Evolutionary conservation across 305 asterid species (phyloP), one percentile per base, ranked within the genome.

Genomic region (Striga hermonthica): DNA sequence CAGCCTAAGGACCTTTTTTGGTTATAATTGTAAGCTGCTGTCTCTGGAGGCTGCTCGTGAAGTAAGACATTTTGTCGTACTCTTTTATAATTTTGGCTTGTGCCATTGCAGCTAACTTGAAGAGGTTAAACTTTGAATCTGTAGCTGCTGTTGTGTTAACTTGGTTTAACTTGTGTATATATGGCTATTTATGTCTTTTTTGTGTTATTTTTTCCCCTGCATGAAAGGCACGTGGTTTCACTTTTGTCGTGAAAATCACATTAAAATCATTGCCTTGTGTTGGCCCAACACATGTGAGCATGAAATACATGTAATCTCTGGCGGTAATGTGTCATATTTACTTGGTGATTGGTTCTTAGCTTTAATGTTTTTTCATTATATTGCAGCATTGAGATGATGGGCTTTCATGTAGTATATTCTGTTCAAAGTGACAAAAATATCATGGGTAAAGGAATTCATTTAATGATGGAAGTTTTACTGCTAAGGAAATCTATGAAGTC

Each of bases 1-100:
- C 86, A 44, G 81, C 88, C n/a, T 93, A 80, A 76, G 69, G 74
- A 35, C 73, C 47, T 74, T 75, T 75, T 75, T 62, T 52, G 65
- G 72, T 57, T 77, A 81, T 82, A 79, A 78, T 68, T 70, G 69
- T 80, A 74, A 73, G 36, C 28, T 43, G 39, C 12, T 56, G 7
- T 6, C 50, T 45, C 57, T 71, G 73, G 53, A 34, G 50, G 60
- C 66, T 66, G 79, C 65, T 36, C 48, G 74, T 52, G 60, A 71
- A 78, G 70, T 66, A 56, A 61, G 70, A 65, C 72, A 45, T 60
- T 47, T 52, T 22, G 31, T 22, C 31, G 31, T 22, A 61, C 15
- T 57, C 44, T 55, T 71, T 72, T 76, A 79, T 81, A 69, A 69
- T 67, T 22, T 74, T 74, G 67, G 39, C 57, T 64, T 22, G 1